These are phyloP conservation scores for Eimeria maxima DNA, from an alignment of 169 alveolate species.

Conservation along the genomic window DNA sequence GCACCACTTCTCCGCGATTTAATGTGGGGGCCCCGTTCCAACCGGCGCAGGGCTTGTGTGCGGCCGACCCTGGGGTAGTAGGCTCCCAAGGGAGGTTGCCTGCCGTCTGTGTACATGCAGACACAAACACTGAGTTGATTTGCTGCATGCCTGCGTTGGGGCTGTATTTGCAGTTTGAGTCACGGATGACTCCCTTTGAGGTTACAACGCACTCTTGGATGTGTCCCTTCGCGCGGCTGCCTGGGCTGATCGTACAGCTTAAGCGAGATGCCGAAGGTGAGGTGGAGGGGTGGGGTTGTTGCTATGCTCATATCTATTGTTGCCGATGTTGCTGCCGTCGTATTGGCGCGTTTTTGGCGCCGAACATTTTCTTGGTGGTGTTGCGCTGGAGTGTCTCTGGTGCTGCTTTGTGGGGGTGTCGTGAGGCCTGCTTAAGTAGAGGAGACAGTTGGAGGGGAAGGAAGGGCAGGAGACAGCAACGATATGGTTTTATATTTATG, in stretches of 20 bases:
- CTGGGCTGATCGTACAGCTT: slow-evolving; percentile 48
- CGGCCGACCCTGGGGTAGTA: not conserved
- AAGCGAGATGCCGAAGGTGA: slow-evolving; percentile 52
- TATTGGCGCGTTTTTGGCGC: no score
- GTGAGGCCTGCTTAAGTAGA: not conserved
- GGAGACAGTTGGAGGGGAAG: not conserved
- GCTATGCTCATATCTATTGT: not conserved
- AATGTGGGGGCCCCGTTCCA: no score
- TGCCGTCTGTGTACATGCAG: not conserved
- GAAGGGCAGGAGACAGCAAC: not conserved
- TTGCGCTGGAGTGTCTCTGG: no score
- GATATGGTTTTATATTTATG: not conserved
- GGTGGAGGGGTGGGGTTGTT: not conserved
- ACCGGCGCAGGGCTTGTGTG: not conserved
- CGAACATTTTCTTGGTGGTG: no score
- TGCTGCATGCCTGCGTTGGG: not conserved
- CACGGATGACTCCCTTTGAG: slow-evolving; percentile 81
- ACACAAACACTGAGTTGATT: not conserved
- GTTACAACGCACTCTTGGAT: slow-evolving; percentile 81
- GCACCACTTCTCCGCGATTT: no score
- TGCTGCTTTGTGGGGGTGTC: no score
- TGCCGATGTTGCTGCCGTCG: not conserved
- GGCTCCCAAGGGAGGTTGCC: not conserved
- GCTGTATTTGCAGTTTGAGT: slow-evolving; percentile 62
- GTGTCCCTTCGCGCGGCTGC: slow-evolving; percentile 80